Evolutionary conservation across 1,284 basidiomycete genomes (phyloP).

Genomic region (Fomitopsis palustris): DNA sequence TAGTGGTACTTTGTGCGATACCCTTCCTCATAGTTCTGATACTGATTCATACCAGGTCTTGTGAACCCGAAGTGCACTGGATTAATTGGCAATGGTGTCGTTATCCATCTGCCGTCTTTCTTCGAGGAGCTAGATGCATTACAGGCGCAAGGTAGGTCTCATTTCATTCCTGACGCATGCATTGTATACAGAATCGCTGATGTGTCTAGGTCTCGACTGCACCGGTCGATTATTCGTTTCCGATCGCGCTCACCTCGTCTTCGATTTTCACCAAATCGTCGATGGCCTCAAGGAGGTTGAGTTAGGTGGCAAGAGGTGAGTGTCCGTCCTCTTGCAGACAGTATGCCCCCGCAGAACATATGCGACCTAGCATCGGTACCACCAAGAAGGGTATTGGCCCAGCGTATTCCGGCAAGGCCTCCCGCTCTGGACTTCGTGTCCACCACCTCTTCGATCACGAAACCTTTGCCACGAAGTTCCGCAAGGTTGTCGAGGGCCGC

Average conservation of each 20-base stretch:
- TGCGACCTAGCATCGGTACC: conserved; percentile 78
- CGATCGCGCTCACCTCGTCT: conserved; percentile 94
- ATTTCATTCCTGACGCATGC: neutral
- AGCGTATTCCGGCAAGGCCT: conserved; percentile 97
- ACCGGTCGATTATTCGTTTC: conserved; percentile 87
- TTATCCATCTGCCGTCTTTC: conserved; percentile 94
- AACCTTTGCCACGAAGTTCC: conserved; percentile 88
- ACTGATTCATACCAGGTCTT: conserved; percentile 53
- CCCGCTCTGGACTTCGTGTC: conserved; percentile 91
- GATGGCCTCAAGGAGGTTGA: conserved; percentile 98
- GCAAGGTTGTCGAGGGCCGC: conserved; percentile 92
- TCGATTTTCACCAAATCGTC: conserved; percentile 99
- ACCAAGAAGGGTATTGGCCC: conserved; percentile 99
- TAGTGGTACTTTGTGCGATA: conserved; percentile 61
- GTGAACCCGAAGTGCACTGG: conserved; percentile 88
- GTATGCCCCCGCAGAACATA: neutral
- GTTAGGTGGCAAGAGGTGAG: conserved; percentile 83
- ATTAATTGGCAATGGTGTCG: conserved; percentile 92
- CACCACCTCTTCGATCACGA: conserved; percentile 94
- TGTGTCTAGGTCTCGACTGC: conserved; percentile 75
- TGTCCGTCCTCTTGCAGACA: neutral
- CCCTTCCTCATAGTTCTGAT: neutral
- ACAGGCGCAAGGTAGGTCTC: conserved; percentile 71
- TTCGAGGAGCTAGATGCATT: conserved; percentile 91
- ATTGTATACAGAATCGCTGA: neutral